Conservation (phyloP, 2,329 filamentous ascomycete genomes). For the Diplodia seriata region DNA sequence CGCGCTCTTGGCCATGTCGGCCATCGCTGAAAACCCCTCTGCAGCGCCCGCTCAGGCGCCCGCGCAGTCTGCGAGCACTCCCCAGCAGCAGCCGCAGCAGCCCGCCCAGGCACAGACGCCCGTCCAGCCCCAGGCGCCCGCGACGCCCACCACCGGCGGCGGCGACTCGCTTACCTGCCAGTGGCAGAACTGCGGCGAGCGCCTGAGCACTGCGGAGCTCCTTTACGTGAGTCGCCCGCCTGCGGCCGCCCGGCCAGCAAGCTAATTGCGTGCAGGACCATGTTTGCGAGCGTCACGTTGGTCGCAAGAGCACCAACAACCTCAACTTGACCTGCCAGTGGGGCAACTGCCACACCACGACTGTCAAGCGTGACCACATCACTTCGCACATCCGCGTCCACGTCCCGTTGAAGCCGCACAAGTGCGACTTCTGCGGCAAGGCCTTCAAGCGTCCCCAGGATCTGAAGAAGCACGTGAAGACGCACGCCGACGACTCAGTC, state of each 20-base stretch:
- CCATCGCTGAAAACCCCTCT: slow-evolving; percentile 31
- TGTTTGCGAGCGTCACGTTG: slow-evolving; percentile 97
- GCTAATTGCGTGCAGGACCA: slow-evolving; percentile 72
- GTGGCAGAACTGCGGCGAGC: slow-evolving; percentile 69
- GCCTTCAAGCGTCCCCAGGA: slow-evolving; percentile 99
- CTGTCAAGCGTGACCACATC: slow-evolving; percentile 98
- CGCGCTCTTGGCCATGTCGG: slow-evolving; percentile 33
- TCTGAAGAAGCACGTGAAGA: slow-evolving; percentile 99
- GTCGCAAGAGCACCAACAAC: slow-evolving; percentile 99
- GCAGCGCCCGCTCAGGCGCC: slow-evolving; percentile 12
- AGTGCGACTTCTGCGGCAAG: slow-evolving; percentile 98
- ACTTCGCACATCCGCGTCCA: slow-evolving; percentile 98
- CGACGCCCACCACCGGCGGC: slow-evolving; percentile 40
- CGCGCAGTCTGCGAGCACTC: slow-evolving; percentile 18
- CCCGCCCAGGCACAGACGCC: slow-evolving; percentile 20
- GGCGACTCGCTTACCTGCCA: slow-evolving; percentile 62
- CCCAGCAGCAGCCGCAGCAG: slow-evolving; percentile 29
- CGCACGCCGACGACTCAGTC: slow-evolving; percentile 93
- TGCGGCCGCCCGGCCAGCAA: slow-evolving; percentile 11
- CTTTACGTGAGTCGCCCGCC: slow-evolving; percentile 61
- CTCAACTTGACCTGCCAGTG: slow-evolving; percentile 96
- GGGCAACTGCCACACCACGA: slow-evolving; percentile 94
- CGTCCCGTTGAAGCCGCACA: slow-evolving; percentile 98
- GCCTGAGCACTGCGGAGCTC: slow-evolving; percentile 63
- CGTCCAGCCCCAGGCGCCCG: slow-evolving; percentile 1